Percentiles rank a stretch among this genome's conserved stretches.
Conservation (phyloP, 352 stramenopile species). For the Chrysophaeum taylorii region DNA sequence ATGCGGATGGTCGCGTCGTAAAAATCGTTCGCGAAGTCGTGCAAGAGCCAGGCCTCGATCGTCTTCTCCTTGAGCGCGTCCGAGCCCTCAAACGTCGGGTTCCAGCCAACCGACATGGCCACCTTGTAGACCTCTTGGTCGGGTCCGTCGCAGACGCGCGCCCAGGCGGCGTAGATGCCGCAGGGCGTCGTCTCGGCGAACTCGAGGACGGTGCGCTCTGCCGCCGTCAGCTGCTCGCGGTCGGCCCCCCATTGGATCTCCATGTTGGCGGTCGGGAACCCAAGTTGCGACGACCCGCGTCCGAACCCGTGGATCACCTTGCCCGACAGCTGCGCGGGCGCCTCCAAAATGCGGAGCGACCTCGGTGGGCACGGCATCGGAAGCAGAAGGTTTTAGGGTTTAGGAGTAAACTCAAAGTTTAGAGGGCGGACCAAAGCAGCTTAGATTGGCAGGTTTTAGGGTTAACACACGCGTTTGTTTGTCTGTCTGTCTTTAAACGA, state of each 20-base stretch:
- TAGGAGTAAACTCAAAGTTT: no score
- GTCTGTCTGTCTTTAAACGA: no score
- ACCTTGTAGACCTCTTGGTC: constrained; percentile 64
- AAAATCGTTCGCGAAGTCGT: constrained; percentile 73
- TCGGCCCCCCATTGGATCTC: constrained; percentile 55
- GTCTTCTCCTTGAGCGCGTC: constrained; percentile 16
- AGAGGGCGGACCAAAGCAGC: no score
- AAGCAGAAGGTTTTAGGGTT: no score
- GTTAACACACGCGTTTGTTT: no score
- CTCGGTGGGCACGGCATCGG: no score
- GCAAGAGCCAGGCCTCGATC: constrained; percentile 64
- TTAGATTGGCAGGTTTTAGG: no score
- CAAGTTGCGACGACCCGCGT: constrained; percentile 68
- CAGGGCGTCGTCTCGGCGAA: constrained; percentile 30
- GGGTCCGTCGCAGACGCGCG: constrained; percentile 44
- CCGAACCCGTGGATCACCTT: constrained; percentile 71
- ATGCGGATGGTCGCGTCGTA: constrained; percentile 68
- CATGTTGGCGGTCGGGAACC: constrained; percentile 71
- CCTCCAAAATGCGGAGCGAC: not conserved
- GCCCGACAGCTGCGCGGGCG: constrained; percentile 40
- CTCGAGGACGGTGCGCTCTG: not conserved
- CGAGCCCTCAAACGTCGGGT: constrained; percentile 34
- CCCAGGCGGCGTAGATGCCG: constrained; percentile 78
- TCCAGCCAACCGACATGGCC: constrained; percentile 67
- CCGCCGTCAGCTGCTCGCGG: constrained; percentile 7